These are phyloP conservation scores for Colletotrichum ledebouriae DNA, from an alignment of 2,329 filamentous ascomycete genomes.

Conservation along the genomic window DNA sequence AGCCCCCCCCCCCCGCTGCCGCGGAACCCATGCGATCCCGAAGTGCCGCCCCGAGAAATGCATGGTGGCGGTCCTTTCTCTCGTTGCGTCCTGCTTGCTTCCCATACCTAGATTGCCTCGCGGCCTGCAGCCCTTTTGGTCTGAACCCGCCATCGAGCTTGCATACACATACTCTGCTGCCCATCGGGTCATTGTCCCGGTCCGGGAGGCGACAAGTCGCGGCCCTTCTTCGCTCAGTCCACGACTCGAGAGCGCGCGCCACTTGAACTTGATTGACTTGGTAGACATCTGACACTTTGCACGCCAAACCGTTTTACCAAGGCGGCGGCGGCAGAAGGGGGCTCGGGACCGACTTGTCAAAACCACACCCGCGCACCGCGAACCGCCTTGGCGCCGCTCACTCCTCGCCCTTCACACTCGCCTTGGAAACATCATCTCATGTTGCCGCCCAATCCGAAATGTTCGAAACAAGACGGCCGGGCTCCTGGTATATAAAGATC, in stretches of 20 bases:
- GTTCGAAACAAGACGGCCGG: slow-evolving; percentile 35
- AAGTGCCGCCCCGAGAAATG: slow-evolving; percentile 36
- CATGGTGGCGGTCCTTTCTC: slow-evolving; percentile 21
- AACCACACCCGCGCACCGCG: slow-evolving; percentile 3
- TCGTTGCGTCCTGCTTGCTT: not conserved
- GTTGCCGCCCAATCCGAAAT: slow-evolving; percentile 19
- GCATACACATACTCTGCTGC: slow-evolving; percentile 25
- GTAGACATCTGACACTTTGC: slow-evolving; percentile 13
- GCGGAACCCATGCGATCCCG: slow-evolving; percentile 29
- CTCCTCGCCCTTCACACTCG: slow-evolving; percentile 30
- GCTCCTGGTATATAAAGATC: slow-evolving; percentile 39
- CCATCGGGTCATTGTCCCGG: slow-evolving; percentile 7
- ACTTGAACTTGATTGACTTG: not conserved
- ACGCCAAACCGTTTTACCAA: slow-evolving; percentile 18
- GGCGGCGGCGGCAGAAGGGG: slow-evolving; percentile 2
- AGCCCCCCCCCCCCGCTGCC: slow-evolving; percentile 1
- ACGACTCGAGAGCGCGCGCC: not conserved
- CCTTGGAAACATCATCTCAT: slow-evolving; percentile 35
- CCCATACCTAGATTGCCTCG: slow-evolving; percentile 7
- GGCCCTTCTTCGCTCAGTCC: slow-evolving; percentile 2
- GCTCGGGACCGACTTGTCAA: slow-evolving; percentile 35
- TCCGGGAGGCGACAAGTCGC: slow-evolving; percentile 11
- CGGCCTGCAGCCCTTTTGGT: slow-evolving; percentile 24
- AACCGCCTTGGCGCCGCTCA: slow-evolving; percentile 15
- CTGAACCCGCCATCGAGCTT: slow-evolving; percentile 21